Evolutionary conservation across 1,139 yeast genomes (phyloP).

Genomic region (Pichia sp.): DNA sequence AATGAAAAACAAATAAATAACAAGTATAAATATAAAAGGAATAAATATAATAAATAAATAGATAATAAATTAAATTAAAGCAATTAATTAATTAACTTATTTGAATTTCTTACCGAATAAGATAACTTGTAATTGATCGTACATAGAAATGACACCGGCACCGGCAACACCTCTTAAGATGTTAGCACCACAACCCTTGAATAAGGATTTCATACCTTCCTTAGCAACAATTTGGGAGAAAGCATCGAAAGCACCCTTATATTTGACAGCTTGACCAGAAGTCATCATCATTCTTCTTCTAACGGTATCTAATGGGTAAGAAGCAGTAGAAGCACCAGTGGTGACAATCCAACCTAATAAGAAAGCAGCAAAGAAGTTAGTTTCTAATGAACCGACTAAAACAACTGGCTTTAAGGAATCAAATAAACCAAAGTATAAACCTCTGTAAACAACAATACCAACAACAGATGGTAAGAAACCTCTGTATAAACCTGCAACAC

Average conservation of each 20-base stretch:
- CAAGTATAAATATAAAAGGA: constrained; percentile 1
- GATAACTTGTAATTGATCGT: constrained; percentile 71
- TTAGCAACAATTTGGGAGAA: constrained; percentile 63
- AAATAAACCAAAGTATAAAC: constrained; percentile 76
- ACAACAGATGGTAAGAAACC: constrained; percentile 79
- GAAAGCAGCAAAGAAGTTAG: constrained; percentile 69
- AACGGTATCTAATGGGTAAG: constrained; percentile 76
- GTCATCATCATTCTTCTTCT: constrained; percentile 90
- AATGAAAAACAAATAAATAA: neutral
- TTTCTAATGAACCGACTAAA: constrained; percentile 65
- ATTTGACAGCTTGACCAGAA: constrained; percentile 73
- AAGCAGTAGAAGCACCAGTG: constrained; percentile 73
- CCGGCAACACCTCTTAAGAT: constrained; percentile 85
- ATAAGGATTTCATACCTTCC: constrained; percentile 65
- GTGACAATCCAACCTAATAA: constrained; percentile 74
- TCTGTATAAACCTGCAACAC: constrained; percentile 76
- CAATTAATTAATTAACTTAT: constrained; percentile 27
- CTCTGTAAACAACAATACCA: constrained; percentile 78
- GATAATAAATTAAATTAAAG: neutral
- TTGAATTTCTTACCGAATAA: constrained; percentile 68
- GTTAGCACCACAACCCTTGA: constrained; percentile 87
- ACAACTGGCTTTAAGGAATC: constrained; percentile 74
- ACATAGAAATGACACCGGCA: constrained; percentile 77
- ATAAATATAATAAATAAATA: constrained; percentile 2
- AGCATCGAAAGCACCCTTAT: constrained; percentile 70